Conservation (phyloP, 257 asterid species). For the Parsonsia alboflavescens region DNA sequence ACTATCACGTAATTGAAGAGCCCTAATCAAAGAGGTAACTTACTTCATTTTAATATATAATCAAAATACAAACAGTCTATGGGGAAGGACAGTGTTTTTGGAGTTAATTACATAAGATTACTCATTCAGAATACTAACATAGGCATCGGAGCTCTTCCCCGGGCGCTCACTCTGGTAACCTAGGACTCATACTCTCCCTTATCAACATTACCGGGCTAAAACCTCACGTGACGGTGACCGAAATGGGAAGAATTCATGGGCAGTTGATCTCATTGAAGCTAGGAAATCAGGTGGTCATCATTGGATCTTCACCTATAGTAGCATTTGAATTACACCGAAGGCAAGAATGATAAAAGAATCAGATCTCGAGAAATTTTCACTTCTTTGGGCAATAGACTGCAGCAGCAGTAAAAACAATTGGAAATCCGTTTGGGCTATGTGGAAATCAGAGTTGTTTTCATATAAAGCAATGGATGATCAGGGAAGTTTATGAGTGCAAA, state of each 20-base stretch:
- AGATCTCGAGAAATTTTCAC: slow-evolving; percentile 30
- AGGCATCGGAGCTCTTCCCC: too few species aligned
- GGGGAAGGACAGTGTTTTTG: too few species aligned
- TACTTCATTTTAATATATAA: too few species aligned
- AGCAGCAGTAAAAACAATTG: slow-evolving; percentile 20
- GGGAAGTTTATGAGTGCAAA: slow-evolving; percentile 25
- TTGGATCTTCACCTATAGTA: slow-evolving; percentile 32
- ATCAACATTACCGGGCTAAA: slow-evolving; percentile 25
- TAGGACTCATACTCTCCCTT: too few species aligned
- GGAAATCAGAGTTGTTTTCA: slow-evolving; percentile 35
- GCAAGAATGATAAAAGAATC: slow-evolving; percentile 38
- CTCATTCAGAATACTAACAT: too few species aligned
- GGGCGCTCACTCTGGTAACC: too few species aligned
- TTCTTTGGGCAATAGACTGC: slow-evolving; percentile 40
- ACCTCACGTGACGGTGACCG: slow-evolving; percentile 34
- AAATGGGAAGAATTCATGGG: slow-evolving; percentile 30
- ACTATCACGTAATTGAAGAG: too few species aligned
- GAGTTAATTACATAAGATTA: too few species aligned
- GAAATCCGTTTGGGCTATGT: slow-evolving; percentile 27
- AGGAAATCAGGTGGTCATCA: slow-evolving; percentile 29
- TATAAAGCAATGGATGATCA: slow-evolving; percentile 23
- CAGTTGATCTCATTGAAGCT: slow-evolving; percentile 32
- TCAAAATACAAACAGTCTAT: too few species aligned
- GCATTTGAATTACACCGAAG: slow-evolving; percentile 35
- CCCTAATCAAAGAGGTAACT: too few species aligned